Base-by-base conservation (phyloP, 2,329 filamentous ascomycete species). In the Eutypella sp. region DNA sequence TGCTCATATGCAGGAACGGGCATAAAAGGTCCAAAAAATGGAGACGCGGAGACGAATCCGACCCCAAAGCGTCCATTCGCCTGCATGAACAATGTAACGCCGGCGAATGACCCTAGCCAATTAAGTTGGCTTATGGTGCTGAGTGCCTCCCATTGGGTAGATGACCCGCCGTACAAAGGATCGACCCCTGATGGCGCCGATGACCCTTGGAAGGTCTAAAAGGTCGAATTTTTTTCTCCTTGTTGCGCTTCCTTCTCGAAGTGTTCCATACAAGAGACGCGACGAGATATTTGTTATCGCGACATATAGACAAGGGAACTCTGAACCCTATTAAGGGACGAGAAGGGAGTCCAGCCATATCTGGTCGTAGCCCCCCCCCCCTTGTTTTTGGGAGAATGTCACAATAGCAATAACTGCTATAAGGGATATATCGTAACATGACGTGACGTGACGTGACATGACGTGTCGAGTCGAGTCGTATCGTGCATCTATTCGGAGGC, bases 1-100 rank as follows among this genome's bases (percentile, higher is more conserved):
- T 55, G 52, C 48, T 49, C 29, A 50, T 46, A 39, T 55, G 52
- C 52, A 56, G 54, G 54, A 54, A 56, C 54, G 49, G 50, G 50
- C 51, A 52, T 53, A 46, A 40, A 54, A 56, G 52, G 49, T 48
- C 48, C 51, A 52, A 52, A 46, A 40, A 46, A 41, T 19, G 31
- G 40, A 16, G 47, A 48, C 50, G 38, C 24, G 47, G 49, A 46
- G 43, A 45, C 48, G 55, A 52, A 49, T 50, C 52, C 40, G 48
- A 44, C 46, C 45, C 55, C 49, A 55, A 50, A 55, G 53, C 53
- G 55, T 54, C 44, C 40, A 47, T 43, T 34, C 11, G 22, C 37
- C 34, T 25, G 33, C 42, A 43, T 45, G 45, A 50, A 48, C 50
- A 46, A 47, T 49, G 20, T 25, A 39, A 29, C 39, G 11, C 20